A percentile compares a stretch with the other conserved stretches of the same genome.
Conservation (phyloP, 495 filamentous ascomycete species). For the Aspergillus affinis region DNA sequence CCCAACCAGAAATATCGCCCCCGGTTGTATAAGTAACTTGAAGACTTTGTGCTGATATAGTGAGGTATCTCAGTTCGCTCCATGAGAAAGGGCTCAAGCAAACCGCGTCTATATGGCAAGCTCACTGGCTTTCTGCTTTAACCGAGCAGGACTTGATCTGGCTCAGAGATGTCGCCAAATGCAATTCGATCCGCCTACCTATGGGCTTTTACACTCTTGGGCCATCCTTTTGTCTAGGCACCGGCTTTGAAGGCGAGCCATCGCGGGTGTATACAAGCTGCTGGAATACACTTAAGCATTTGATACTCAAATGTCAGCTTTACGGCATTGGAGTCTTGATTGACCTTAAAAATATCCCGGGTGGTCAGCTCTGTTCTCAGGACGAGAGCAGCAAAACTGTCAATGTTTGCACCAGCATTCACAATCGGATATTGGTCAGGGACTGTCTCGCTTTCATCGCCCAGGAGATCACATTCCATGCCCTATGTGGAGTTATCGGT, state of each 20-base stretch:
- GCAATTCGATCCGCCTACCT: constrained; percentile 55
- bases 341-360: constrained; percentile 56
- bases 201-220: constrained; percentile 57
- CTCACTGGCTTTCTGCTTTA: constrained; percentile 48
- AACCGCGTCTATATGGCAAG: constrained; percentile 49
- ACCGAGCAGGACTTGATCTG: constrained; percentile 45
- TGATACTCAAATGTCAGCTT: constrained; percentile 37
- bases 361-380: constrained; percentile 49
- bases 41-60: neutral
- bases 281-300: constrained; percentile 42
- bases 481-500: constrained; percentile 46
- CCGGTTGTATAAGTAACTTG: neutral
- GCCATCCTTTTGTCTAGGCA: constrained; percentile 43
- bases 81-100: constrained; percentile 40
- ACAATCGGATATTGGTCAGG: constrained; percentile 34
- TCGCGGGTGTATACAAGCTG: constrained; percentile 47
- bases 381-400: constrained; percentile 46
- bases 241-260: constrained; percentile 43
- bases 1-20: constrained; percentile 32
- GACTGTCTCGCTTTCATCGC: constrained; percentile 45
- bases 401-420: constrained; percentile 40
- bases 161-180: constrained; percentile 43
- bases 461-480: constrained; percentile 30
- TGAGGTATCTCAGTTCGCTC: constrained; percentile 25
- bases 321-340: constrained; percentile 52